Evolutionary conservation across 2,329 filamentous ascomycete genomes (phyloP), one percentile per base, ranked within the genome.

Genomic region (Sclerotinia spermophila): DNA sequence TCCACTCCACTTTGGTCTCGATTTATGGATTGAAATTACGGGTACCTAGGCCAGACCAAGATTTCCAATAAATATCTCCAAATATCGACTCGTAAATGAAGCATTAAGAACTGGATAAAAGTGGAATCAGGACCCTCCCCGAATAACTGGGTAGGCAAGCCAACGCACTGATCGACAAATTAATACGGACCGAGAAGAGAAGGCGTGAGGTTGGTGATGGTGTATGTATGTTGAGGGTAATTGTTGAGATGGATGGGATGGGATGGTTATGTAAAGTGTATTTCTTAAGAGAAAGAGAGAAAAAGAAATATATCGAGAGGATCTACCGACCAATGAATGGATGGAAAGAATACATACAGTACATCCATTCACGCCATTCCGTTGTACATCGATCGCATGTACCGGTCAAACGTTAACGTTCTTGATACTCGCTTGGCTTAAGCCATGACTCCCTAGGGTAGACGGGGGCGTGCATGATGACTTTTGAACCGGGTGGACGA

Each of bases 81-180:
- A 38, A 33, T 38, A 59, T n/a, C 27, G 40, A 42, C 15, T 59
- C 24, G 24, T 13, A 48, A 48, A 48, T 48, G 45, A 42, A 61
- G n/a, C 24, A 44, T 7, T n/a, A 17, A 17, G 6, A 11, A 64
- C 24, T 35, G 60, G 24, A 5, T 19, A 62, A 64, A 38, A 51
- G 61, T 51, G 61, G 61, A 38, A 27, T 24, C 13, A 45, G 8
- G 56, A 59, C 33, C 24, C 56, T 59, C 56, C 35, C 24, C 33
- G 56, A n/a, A 40, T 13, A 11, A 11, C 15, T 42, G 35, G 17
- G 48, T 42, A 30, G n/a, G 48, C 51, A 56, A 67, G 48, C 48
- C n/a, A 55, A 19, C 35, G 45, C 35, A 67, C 33, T 56, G 48
- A 67, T 67, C 64, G 64, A 67, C 64, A 53, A 42, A 56, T 24